Evolutionary conservation across 75 land plant species (phyloP), one percentile per base, ranked within the genome.

Genomic region (Adiantum capillusveneris): DNA sequence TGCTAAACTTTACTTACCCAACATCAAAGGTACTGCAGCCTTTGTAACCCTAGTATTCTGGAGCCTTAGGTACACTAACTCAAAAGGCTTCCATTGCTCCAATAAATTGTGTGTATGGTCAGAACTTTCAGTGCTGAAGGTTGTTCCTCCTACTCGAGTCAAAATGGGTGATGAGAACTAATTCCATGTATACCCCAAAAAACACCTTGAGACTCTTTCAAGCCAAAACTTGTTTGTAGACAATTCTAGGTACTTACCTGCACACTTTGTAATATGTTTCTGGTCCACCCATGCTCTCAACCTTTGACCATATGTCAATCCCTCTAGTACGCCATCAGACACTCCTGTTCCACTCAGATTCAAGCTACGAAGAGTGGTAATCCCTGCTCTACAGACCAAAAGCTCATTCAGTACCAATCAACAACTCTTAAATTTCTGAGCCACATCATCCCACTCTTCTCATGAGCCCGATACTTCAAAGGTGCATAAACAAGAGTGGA

Each of bases 271-370:
- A 20, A 17, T 17, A n/a, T 6, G 5, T 2, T 46, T 14, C 14
- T 46, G 6, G 21, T 3, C n/a, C 21, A 46, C 5, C 49, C 49
- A 46, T 46, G 49, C 49, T 46, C 21, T 17, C 17, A 46, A 46
- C 21, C 49, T 17, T 46, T 46, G 49, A 46, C 49, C 49, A 17
- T 46, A 46, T 6, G 49, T 46, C 21, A 46, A 17, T 46, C 12
- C 14, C 6, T 46, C 17, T 17, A 46, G 21, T 6, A 46, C 5
- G 21, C 21, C 3, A 17, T 46, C 49, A 46, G 49, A 46, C 2
- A 46, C 49, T 7, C 49, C 49, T 46, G 49, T 46, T n/a, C 49
- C 49, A 46, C 49, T 46, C 49, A 46, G 14, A 46, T 46, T 46
- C 21, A 46, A 17, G n/a, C 2, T 6, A 2, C 21, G 6, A 46